These are phyloP conservation scores for Amanita rimosa DNA, from an alignment of 768 basidiomycete genomes.

Conservation along the genomic window DNA sequence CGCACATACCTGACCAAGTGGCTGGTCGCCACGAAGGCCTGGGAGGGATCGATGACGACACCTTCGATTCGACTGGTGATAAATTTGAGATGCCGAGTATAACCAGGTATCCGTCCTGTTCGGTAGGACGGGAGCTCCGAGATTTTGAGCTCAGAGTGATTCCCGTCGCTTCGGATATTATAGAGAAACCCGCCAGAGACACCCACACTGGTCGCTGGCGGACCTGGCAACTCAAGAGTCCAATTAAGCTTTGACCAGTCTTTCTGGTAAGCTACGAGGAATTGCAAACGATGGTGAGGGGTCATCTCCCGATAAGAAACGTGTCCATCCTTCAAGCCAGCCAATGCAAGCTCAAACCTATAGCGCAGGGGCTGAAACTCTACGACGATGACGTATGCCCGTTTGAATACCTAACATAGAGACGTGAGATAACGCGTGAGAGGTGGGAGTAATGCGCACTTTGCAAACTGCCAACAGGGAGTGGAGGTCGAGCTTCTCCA, in stretches of 20 bases:
- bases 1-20: slow-evolving; percentile 27
- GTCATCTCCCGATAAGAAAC: slow-evolving; percentile 25
- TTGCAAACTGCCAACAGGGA: slow-evolving; percentile 36
- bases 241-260: slow-evolving; percentile 39
- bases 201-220: slow-evolving; percentile 25
- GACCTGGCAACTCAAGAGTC: slow-evolving; percentile 34
- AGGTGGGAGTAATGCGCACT: slow-evolving; percentile 15
- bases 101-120: slow-evolving; percentile 27
- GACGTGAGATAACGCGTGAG: slow-evolving; percentile 7
- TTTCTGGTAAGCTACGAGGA: slow-evolving; percentile 32
- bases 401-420: slow-evolving; percentile 29
- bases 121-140: slow-evolving; percentile 37
- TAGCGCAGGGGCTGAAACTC: slow-evolving; percentile 38
- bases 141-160: slow-evolving; percentile 30
- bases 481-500: slow-evolving; percentile 37
- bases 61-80: slow-evolving; percentile 30
- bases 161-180: slow-evolving; percentile 26
- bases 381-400: slow-evolving; percentile 33
- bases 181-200: slow-evolving; percentile 37
- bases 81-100: slow-evolving; percentile 34
- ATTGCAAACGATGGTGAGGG: slow-evolving; percentile 29
- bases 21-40: slow-evolving; percentile 32
- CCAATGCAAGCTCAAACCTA: slow-evolving; percentile 34
- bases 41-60: slow-evolving; percentile 32
- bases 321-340: slow-evolving; percentile 41